Base-by-base conservation (phyloP, 1,139 yeast genomes). In the Pneumocystis carinii region DNA sequence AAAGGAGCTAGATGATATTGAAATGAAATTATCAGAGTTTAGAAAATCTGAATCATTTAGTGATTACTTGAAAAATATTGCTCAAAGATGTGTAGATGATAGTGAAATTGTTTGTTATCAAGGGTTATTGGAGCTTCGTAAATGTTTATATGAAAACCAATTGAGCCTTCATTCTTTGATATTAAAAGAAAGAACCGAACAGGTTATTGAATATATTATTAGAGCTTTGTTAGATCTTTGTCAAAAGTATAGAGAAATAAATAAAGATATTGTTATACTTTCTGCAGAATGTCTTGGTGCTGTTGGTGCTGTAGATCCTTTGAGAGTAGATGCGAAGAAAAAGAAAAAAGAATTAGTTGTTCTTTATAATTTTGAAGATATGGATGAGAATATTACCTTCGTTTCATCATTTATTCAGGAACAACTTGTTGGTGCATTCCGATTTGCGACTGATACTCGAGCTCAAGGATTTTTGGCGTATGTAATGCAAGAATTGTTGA, bases 361-460 rank as follows among this genome's bases (percentile, higher is more conserved):
- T 14, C 76, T 85, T 3, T 79, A 80, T 66, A 84, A 86, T 71
- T 84, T 86, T 69, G 80, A 77, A 62, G 85, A 84, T 62, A 78
- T 77, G n/a, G 72, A 72, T 2, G 96, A 90, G 69, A 82, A 83
- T 48, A 77, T 83, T 3, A 78, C 77, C 3, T 89, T 92, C 70
- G 78, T 90, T 19, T 76, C 83, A 5, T 79, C 81, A 68, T 83
- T 90, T 64, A 76, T 90, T 61, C 86, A 87, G 67, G 80, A 81
- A 62, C 79, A 83, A 67, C 77, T 94, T 19, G 85, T 90, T 10
- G 87, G 87, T 59, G 82, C 89, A 1, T 90, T 90, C 72, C 85
- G 95, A 83, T 90, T 96, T 0, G 86, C 97, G 0, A 87, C 86
- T 60, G 90, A 90, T 71, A 96, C 98, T 0, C 82, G 83, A 35